These are phyloP conservation scores for Cyclocybe cylindracea DNA, from an alignment of 768 basidiomycete genomes.

Conservation along the genomic window DNA sequence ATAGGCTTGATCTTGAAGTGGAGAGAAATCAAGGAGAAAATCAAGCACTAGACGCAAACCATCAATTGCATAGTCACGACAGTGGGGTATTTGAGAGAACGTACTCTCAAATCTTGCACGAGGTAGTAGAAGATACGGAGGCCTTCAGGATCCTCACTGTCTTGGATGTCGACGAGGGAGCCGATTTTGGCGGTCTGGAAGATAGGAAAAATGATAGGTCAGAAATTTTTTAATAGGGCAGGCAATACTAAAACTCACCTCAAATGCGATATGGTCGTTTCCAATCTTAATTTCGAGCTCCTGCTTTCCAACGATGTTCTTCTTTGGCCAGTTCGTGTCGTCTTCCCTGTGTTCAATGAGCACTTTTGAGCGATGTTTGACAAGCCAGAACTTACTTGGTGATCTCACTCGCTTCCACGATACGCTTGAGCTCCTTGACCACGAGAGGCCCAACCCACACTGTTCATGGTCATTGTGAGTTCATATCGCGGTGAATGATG, in stretches of 20 bases:
- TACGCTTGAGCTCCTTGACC: slow-evolving; percentile 91
- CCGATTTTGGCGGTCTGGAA: slow-evolving; percentile 96
- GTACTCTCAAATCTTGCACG: slow-evolving; percentile 94
- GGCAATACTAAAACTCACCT: slow-evolving; percentile 51
- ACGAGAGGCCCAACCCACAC: slow-evolving; percentile 96
- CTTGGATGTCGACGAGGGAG: slow-evolving; percentile 93
- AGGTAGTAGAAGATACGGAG: slow-evolving; percentile 98
- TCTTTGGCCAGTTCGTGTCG: slow-evolving; percentile 98
- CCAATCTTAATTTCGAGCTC: slow-evolving; percentile 95
- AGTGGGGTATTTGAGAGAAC: slow-evolving; percentile 18
- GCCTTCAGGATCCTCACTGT: slow-evolving; percentile 96
- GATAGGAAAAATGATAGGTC: not conserved
- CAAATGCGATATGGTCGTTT: slow-evolving; percentile 95
- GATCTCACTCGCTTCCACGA: slow-evolving; percentile 92
- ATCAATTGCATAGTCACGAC: not conserved
- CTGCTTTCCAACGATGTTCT: slow-evolving; percentile 98
- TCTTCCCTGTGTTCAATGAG: slow-evolving; percentile 72
- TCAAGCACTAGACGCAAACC: slow-evolving; percentile 69
- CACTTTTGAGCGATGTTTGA: not conserved
- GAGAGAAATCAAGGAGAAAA: slow-evolving; percentile 96
- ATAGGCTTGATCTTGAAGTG: slow-evolving; percentile 99
- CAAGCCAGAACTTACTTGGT: slow-evolving; percentile 65
- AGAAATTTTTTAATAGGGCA: not conserved
- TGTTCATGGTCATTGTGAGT: slow-evolving; percentile 26
- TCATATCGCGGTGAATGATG: not conserved